These are phyloP conservation scores for Calocybe gangraenosa DNA, from an alignment of 768 basidiomycete genomes.

Conservation along the genomic window DNA sequence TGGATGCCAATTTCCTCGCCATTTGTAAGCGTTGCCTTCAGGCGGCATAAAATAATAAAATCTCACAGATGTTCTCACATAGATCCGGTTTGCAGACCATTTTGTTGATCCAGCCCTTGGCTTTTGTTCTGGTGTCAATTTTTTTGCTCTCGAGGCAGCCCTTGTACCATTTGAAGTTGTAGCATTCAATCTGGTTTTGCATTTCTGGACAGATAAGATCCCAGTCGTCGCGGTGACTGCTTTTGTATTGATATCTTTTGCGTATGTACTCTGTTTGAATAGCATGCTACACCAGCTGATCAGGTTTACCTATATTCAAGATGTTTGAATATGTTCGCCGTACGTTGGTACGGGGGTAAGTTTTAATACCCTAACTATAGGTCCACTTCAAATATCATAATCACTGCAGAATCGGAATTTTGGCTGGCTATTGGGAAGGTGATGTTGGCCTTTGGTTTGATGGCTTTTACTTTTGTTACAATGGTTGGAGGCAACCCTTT, in stretches of 20 bases:
- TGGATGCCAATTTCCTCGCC: conserved; percentile 77
- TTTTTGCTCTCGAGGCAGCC: conserved; percentile 47
- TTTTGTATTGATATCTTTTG: conserved; percentile 37
- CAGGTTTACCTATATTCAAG: conserved; percentile 19
- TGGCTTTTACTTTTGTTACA: conserved; percentile 51
- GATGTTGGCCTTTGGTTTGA: conserved; percentile 41
- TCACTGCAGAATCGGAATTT: conserved; percentile 45
- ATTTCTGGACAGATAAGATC: conserved; percentile 51
- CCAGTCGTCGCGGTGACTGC: conserved; percentile 40
- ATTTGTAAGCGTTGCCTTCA: conserved; percentile 41
- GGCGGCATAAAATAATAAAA: background rate
- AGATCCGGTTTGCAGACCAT: conserved; percentile 56
- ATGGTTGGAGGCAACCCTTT: conserved; percentile 60
- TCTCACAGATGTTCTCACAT: background rate
- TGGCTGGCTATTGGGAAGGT: conserved; percentile 53
- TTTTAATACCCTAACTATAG: background rate
- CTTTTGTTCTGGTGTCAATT: conserved; percentile 54
- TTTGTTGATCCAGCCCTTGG: conserved; percentile 57
- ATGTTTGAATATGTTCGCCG: conserved; percentile 43
- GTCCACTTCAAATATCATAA: background rate
- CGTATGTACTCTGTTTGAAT: conserved; percentile 24
- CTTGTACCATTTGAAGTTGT: conserved; percentile 48
- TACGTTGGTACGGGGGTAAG: conserved; percentile 46
- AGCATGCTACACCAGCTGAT: background rate
- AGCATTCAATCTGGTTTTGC: conserved; percentile 48